Percentiles rank a stretch among this genome's conserved stretches.
These are phyloP conservation scores for Cryphonectria parasitica DNA, from an alignment of 2,329 filamentous ascomycete genomes.

Conservation along the genomic window DNA sequence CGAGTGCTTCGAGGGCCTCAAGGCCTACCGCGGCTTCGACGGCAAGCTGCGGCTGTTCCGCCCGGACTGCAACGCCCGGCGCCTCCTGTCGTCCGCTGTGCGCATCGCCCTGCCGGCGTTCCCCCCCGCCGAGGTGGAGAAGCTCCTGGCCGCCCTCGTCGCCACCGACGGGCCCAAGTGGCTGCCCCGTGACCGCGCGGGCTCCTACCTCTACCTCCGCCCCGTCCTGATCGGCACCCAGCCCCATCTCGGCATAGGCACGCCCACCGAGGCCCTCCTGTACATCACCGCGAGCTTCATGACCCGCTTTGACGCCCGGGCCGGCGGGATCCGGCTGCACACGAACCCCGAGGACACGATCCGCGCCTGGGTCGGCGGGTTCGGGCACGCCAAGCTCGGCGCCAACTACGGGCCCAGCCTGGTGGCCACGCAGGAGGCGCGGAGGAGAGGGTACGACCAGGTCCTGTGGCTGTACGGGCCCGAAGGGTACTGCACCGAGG, in stretches of 20 bases:
- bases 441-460: constrained; percentile 77
- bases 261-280: constrained; percentile 82
- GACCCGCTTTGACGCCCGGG: constrained; percentile 56
- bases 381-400: constrained; percentile 89
- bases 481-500: constrained; percentile 82
- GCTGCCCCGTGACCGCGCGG: constrained; percentile 71
- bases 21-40: constrained; percentile 79
- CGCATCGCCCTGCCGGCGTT: constrained; percentile 79
- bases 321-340: constrained; percentile 71
- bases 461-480: constrained; percentile 91
- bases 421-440: constrained; percentile 76
- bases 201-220: constrained; percentile 80
- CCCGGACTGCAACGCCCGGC: constrained; percentile 71
- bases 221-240: constrained; percentile 87
- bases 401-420: constrained; percentile 91
- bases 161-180: constrained; percentile 76
- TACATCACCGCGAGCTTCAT: constrained; percentile 75
- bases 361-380: constrained; percentile 90
- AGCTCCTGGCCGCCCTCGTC: constrained; percentile 73
- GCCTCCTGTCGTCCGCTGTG: constrained; percentile 62
- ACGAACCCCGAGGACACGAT: constrained; percentile 82
- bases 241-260: constrained; percentile 77
- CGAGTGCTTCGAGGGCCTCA: constrained; percentile 86
- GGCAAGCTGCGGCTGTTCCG: constrained; percentile 77
- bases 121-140: constrained; percentile 70